Evolutionary conservation across 352 stramenopile species (phyloP).

Genomic region (Phytophthora macrochlamydospora): DNA sequence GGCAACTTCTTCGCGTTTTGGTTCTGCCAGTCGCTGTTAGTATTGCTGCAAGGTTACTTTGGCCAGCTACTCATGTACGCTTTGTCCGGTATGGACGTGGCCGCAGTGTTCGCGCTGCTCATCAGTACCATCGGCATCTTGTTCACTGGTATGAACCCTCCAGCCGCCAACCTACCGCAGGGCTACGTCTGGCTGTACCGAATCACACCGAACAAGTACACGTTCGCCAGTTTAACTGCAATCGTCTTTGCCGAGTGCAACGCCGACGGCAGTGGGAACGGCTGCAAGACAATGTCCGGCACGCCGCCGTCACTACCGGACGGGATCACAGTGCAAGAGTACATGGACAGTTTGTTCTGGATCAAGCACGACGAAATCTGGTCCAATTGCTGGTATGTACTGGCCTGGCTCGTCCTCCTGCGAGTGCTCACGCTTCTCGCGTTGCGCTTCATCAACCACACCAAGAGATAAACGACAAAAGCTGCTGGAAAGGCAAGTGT

Average conservation of each 20-base stretch:
- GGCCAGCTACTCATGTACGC: conserved; percentile 23
- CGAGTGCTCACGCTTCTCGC: conserved; percentile 19
- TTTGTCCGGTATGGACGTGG: conserved; percentile 16
- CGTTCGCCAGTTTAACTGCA: conserved; percentile 25
- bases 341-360: conserved; percentile 1
- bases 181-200: conserved; percentile 6
- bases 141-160: conserved; percentile 34
- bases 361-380: conserved; percentile 4
- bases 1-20: conserved; percentile 22
- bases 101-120: conserved; percentile 13
- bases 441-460: conserved; percentile 27
- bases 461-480: conserved; percentile 23
- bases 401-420: conserved; percentile 6
- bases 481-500: no score
- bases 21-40: conserved; percentile 6
- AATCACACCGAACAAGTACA: conserved; percentile 28
- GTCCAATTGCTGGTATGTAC: neutral
- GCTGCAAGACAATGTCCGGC: conserved; percentile 5
- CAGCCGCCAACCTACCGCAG: conserved; percentile 21
- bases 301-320: conserved; percentile 1
- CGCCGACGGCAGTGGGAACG: neutral
- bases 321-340: neutral
- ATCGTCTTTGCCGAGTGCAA: conserved; percentile 33
- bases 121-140: conserved; percentile 28
- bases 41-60: conserved; percentile 18